Evolutionary conservation across 768 basidiomycete species (phyloP), one percentile per base, ranked within the genome.

Genomic region (Lactarius akahatsu): DNA sequence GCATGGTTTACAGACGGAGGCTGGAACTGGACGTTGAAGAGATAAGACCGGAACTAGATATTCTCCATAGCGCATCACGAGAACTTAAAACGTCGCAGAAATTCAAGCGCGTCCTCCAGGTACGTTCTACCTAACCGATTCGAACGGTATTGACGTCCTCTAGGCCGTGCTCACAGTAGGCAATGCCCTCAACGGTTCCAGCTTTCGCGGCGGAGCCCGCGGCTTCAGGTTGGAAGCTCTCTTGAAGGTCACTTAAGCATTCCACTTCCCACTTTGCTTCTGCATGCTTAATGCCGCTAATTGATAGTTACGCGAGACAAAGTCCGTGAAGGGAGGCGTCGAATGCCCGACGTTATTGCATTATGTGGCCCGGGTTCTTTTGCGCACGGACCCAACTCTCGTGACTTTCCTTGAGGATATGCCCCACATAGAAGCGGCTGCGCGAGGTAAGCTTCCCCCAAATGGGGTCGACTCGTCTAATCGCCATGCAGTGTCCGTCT

Each of bases 301-400:
- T 57, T 26, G 38, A 26, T 68, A 96, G 94, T 77, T 94, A 77
- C 89, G 86, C 73, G 93, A 95, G 70, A 94, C 89, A 9, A 92
- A 85, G 76, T 91, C 92, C 0, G 85, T 83, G 0, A 88, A 85
- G 64, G 84, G 83, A 0, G 83, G 84, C 0, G 58, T 84, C 0
- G 85, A 85, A 8, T 96, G 92, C 70, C 93, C 94, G 0, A 96
- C 94, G 0, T 78, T 98, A n/a, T 80, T 97, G 15, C 95, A 96
- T 74, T 96, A 94, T 73, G 75, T 96, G n/a, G 92, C 91, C 15
- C 83, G 84, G 57, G 82, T 91, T 7, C 80, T 96, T 18, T 71
- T 91, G 64, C 83, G 87, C 36, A 82, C 82, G 7, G 87, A 95
- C 72, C 83, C 89, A 0, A 78, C 81, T 0, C 74, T 92, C 15